These are phyloP conservation scores for Stephania yunnanensis DNA, from an alignment of 164 flowering plant species.

Conservation along the genomic window DNA sequence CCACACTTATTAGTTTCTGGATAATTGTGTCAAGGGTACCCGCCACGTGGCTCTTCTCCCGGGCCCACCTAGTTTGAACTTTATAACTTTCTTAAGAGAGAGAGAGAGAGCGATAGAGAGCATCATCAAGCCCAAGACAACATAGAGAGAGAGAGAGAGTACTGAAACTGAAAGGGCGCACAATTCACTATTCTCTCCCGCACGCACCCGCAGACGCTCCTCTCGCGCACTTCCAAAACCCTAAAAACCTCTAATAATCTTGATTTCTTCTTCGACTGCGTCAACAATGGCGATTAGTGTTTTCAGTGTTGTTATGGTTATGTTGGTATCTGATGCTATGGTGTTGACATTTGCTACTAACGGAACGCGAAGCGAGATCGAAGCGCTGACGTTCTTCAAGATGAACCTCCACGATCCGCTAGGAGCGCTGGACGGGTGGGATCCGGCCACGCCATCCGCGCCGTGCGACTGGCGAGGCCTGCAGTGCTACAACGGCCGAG, in stretches of 20 bases:
- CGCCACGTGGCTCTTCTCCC: background rate
- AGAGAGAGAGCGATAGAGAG: background rate
- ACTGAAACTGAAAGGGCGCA: background rate
- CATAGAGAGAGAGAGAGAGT: background rate
- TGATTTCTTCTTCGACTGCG: background rate
- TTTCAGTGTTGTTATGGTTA: slow-evolving; percentile 14
- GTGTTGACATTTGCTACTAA: slow-evolving; percentile 17
- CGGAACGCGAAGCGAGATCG: slow-evolving; percentile 31
- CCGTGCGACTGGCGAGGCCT: slow-evolving; percentile 98
- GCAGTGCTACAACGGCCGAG: slow-evolving; percentile 42
- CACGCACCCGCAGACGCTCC: slow-evolving; percentile 4
- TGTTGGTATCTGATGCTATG: slow-evolving; percentile 10
- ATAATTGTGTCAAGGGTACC: background rate
- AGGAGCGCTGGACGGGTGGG: slow-evolving; percentile 67
- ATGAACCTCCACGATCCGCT: slow-evolving; percentile 61
- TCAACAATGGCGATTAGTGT: slow-evolving; percentile 12
- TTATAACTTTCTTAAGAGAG: background rate
- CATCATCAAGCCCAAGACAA: slow-evolving; percentile 1
- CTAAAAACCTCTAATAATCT: background rate
- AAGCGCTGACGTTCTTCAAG: slow-evolving; percentile 53
- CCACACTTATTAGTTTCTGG: background rate
- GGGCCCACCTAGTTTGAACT: background rate
- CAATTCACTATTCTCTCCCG: background rate
- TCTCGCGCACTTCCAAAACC: slow-evolving; percentile 2
- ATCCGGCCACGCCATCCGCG: slow-evolving; percentile 51